phyloP scores from a whole-genome alignment of 179 eudicot species.

The Amaranthus tricolor region DNA sequence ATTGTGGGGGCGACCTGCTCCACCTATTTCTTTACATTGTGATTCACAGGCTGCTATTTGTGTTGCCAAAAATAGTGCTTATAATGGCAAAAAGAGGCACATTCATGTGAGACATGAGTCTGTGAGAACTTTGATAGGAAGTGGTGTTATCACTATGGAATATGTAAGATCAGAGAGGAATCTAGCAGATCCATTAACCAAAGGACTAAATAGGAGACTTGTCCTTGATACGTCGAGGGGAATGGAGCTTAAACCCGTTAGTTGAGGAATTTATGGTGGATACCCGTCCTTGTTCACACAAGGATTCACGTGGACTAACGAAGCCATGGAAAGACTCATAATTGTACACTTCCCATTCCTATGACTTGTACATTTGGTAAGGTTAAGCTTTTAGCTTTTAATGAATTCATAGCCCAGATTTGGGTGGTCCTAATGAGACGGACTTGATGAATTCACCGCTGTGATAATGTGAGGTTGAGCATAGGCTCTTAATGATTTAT shows the following conservation, averaged over 20 bases:
- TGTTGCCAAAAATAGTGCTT: not conserved
- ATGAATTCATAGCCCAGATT: conserved; percentile 3
- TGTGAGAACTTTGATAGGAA: too few relatives aligned
- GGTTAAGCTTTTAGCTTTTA: not conserved
- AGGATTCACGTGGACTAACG: not conserved
- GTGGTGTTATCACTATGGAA: not conserved
- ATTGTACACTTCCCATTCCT: not conserved
- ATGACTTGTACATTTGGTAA: not conserved
- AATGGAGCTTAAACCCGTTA: not conserved
- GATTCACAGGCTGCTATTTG: not conserved
- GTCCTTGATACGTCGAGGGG: not conserved
- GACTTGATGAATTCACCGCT: conserved; percentile 1
- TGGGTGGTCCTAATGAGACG: conserved; percentile 4
- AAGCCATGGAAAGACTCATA: not conserved
- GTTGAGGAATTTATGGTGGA: conserved; percentile 6
- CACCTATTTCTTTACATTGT: not conserved
- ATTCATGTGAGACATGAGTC: not conserved
- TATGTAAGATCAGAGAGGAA: not conserved
- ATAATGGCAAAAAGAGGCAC: not conserved
- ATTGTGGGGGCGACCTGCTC: not conserved
- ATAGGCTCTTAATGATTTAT: conserved; percentile 1
- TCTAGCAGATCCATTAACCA: not conserved
- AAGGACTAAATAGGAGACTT: not conserved
- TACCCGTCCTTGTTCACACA: not conserved
- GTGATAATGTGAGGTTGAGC: not conserved